A percentile compares a stretch with the other conserved stretches of the same genome.
phyloP scores from a whole-genome alignment of 2,329 filamentous ascomycete genomes.

The Aspergillus caelatus region DNA sequence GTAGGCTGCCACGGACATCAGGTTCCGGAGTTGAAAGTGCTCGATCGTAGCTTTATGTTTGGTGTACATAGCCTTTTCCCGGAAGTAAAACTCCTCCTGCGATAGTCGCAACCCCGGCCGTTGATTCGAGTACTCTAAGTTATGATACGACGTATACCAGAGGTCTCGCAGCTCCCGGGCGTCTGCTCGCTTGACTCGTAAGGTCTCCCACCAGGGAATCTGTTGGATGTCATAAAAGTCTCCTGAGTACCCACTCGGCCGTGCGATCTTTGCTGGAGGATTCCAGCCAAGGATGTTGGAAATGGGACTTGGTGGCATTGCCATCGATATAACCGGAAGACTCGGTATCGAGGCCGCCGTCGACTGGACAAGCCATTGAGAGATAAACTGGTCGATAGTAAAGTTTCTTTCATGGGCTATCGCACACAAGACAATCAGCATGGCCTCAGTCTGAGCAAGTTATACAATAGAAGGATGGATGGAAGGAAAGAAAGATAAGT shows the following conservation, averaged over 20 bases:
- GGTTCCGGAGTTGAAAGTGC: conserved; percentile 63
- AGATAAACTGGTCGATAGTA: conserved; percentile 47
- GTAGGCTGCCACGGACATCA: conserved; percentile 57
- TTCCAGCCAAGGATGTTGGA: conserved; percentile 38
- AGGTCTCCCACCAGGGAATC: conserved; percentile 43
- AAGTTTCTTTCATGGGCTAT: conserved; percentile 45
- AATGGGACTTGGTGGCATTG: conserved; percentile 31
- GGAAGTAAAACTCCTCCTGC: conserved; percentile 50
- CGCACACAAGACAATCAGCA: not conserved
- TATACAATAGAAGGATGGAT: not conserved
- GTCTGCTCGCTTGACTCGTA: conserved; percentile 40
- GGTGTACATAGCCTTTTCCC: conserved; percentile 53
- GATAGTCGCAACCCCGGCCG: conserved; percentile 34
- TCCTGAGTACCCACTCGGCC: conserved; percentile 31
- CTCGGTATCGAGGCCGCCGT: conserved; percentile 22
- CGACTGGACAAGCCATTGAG: conserved; percentile 42
- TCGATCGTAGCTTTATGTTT: conserved; percentile 53
- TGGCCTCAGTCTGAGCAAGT: not conserved
- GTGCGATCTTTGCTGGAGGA: conserved; percentile 35
- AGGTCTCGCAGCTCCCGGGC: conserved; percentile 42
- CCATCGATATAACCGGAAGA: conserved; percentile 20
- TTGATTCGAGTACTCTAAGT: conserved; percentile 34
- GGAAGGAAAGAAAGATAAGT: not conserved
- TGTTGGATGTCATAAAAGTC: conserved; percentile 45
- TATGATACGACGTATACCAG: conserved; percentile 47